Conservation (phyloP, 176 grass and related monocot species). For the Oryza rufipogon region DNA sequence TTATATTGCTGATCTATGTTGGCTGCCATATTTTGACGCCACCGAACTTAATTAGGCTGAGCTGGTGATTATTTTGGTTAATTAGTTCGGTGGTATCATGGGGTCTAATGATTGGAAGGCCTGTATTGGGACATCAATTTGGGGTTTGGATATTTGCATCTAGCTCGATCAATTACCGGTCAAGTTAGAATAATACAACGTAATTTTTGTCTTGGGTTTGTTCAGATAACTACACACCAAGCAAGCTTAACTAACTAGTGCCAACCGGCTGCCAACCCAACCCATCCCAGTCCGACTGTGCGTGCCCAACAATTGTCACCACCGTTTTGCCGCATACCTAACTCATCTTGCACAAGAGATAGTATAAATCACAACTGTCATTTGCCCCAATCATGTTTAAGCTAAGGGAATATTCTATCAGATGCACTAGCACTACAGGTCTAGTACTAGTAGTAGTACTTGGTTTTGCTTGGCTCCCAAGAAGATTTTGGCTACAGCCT, state of each 20-base stretch:
- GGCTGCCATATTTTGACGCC: conserved; percentile 13
- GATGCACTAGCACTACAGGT: not conserved
- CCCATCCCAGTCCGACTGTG: not conserved
- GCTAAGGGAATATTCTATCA: not conserved
- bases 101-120: conserved; percentile 26
- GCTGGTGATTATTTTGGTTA: conserved; percentile 1
- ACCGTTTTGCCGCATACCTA: not conserved
- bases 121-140: not conserved
- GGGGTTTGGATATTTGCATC: not conserved
- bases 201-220: not conserved
- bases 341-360: not conserved
- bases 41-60: not conserved
- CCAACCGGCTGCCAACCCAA: not conserved
- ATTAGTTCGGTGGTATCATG: conserved; percentile 17
- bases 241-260: conserved; percentile 4
- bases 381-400: not conserved
- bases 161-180: not conserved
- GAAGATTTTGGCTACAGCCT: conserved; percentile 4
- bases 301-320: not conserved
- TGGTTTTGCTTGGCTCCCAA: conserved; percentile 23
- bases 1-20: not conserved
- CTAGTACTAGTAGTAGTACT: not conserved
- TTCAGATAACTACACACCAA: not conserved
- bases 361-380: not conserved
- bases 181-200: not conserved